Evolutionary conservation across 495 filamentous ascomycete genomes (phyloP).

Genomic region (Aspergillus incahuasiensis): DNA sequence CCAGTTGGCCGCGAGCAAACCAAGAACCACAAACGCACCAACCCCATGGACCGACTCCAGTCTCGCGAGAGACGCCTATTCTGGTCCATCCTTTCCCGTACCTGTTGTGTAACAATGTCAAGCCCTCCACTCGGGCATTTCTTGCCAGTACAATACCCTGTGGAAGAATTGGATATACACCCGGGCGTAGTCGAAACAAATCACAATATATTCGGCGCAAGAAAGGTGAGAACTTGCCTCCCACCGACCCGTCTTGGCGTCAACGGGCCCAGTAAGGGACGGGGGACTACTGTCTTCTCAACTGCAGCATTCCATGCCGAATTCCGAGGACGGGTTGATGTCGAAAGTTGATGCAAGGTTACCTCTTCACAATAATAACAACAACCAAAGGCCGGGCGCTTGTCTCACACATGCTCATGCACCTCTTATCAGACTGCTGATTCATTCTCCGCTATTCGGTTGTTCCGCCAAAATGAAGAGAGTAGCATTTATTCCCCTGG

Average conservation of each 20-base stretch:
- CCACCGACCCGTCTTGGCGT: background rate
- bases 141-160: background rate
- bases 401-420: slow-evolving; percentile 15
- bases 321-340: background rate
- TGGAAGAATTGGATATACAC: background rate
- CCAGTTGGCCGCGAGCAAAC: background rate
- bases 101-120: background rate
- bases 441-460: background rate
- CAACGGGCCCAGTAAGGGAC: background rate
- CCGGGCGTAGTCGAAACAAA: background rate
- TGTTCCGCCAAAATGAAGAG: background rate
- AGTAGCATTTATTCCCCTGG: background rate
- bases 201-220: background rate
- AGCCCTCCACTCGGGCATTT: background rate
- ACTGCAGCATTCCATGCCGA: background rate
- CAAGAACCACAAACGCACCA: background rate
- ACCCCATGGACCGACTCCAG: background rate
- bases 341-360: background rate
- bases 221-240: background rate
- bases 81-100: background rate
- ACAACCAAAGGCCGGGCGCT: slow-evolving; percentile 5
- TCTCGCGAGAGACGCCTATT: background rate
- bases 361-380: background rate
- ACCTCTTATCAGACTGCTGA: slow-evolving; percentile 7
- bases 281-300: background rate